Evolutionary conservation across 2,329 filamentous ascomycete genomes (phyloP), one percentile per base, ranked within the genome.

Genomic region (Cercospora sp.): DNA sequence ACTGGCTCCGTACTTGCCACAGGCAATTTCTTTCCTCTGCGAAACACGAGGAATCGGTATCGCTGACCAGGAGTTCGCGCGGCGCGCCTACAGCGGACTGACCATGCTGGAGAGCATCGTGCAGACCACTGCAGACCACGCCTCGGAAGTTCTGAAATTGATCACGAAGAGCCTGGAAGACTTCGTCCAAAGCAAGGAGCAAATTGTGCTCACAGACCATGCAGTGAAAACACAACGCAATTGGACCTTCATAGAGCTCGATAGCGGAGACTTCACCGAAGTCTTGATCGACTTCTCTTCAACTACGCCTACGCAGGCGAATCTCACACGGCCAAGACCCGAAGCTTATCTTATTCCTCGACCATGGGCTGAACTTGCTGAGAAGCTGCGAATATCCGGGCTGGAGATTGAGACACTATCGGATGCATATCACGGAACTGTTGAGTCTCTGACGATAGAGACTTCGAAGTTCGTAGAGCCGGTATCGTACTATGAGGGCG

Each of bases 11-110:
- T 49, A 18, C 5, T 24, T 49, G 45, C 5, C 24, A 2, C 78
- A 80, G 61, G 74, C 73, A n/a, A 66, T 80, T 1, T 77, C 76
- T 0, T 79, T 80, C 55, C 73, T 80, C 5, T 78, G 75, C 59
- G 78, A 80, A 66, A 76, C 75, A 7, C 72, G 79, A 5, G 79
- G 79, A 3, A 79, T 80, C 24, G 76, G 76, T 0, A 74, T 80
- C 28, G 78, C 79, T 4, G 71, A 75, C 65, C 78, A 80, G 64
- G 70, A 76, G 2, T 80, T 79, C 70, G 72, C 74, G 60, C 75
- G 79, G 5, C 74, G 78, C 6, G 78, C 76, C 0, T 69, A 75
- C 0, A 75, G 73, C 24, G 77, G 76, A 0, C 61, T 80, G n/a
- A 74, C 74, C 28, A 78, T 79, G 76, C 74, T 78, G 1, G 74